Evolutionary conservation across 2,329 filamentous ascomycete genomes (phyloP), one percentile per base, ranked within the genome.

Genomic region (Elsinoe perseae): DNA sequence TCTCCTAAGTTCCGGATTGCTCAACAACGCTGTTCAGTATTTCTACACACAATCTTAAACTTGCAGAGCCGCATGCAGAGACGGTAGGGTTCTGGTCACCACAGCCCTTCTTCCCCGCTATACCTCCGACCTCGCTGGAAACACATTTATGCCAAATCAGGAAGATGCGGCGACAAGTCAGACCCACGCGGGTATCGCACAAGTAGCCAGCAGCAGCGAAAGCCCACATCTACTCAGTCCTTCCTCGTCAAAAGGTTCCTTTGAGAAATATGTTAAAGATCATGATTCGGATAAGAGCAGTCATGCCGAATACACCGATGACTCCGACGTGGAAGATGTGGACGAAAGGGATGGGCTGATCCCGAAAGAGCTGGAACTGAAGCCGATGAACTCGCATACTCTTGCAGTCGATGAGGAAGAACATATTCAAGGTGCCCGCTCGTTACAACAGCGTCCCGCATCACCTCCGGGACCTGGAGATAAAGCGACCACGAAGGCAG

Each of bases 401-500:
- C 53, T 56, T 5, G 36, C 38, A 1, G 53, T 56, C 21, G 58
- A 62, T 6, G 62, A 63, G 30, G 60, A 56, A 18, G 53, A 56
- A 7, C 30, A 56, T 18, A 48, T 56, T 36, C 25, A 48, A 48
- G 53, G 18, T 9, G 40, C 27, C 6, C n/a, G 30, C 2, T 27
- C 53, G 10, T 16, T 56, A 10, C 53, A 48, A 14, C 53, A 46
- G 40, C 34, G 34, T 14, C 21, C 27, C 3, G 28, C 21, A 36
- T 14, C 27, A 27, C 56, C 63, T 38, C 43, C 62, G 14, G 55
- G 56, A 4, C 44, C 56, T 12, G 40, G 56, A 18, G 30, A 54
- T 18, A 57, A 57, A 20, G 27, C 53, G 44, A 59, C 59, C 36
- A 56, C 59, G 4, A 72, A 74, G 58, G 70, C 75, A 44, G 72